These are phyloP conservation scores for Wickerhamomyces canadensis DNA, from an alignment of 805 yeast species.

Conservation along the genomic window DNA sequence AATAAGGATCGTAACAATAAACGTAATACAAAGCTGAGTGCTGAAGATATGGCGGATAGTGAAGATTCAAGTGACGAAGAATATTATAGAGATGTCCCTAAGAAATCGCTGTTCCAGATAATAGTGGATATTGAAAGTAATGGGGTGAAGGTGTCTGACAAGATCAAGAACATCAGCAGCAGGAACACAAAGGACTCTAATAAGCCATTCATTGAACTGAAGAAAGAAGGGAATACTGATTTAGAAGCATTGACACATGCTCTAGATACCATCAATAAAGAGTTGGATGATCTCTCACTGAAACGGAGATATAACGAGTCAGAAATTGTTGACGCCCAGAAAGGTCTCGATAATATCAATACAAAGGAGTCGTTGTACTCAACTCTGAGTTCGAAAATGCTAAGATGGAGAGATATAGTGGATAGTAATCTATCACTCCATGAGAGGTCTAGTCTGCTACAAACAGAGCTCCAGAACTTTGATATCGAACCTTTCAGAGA, in stretches of 20 bases:
- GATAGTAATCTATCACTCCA: neutral
- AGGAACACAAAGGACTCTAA: conserved; percentile 23
- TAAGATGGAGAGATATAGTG: neutral
- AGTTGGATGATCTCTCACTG: conserved; percentile 9
- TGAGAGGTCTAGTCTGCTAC: neutral
- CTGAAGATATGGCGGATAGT: conserved; percentile 7
- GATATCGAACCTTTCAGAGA: neutral
- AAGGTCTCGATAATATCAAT: neutral
- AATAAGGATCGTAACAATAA: conserved; percentile 4
- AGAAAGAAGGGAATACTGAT: conserved; percentile 28
- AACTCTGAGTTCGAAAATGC: neutral
- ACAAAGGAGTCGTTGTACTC: neutral
- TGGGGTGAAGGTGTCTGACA: conserved; percentile 15
- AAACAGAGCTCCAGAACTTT: neutral
- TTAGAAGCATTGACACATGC: conserved; percentile 9
- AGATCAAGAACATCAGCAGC: conserved; percentile 18
- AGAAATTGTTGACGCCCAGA: conserved; percentile 6
- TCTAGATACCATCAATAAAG: conserved; percentile 13
- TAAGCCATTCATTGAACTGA: conserved; percentile 31
- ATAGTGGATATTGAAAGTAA: conserved; percentile 18
- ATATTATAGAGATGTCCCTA: conserved; percentile 21
- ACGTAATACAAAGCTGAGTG: neutral
- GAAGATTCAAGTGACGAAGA: conserved; percentile 18
- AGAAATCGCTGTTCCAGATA: conserved; percentile 22
- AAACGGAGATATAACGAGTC: conserved; percentile 9